These are phyloP conservation scores for Geranium incanum DNA, from an alignment of 441 rosid genomes.

Conservation along the genomic window DNA sequence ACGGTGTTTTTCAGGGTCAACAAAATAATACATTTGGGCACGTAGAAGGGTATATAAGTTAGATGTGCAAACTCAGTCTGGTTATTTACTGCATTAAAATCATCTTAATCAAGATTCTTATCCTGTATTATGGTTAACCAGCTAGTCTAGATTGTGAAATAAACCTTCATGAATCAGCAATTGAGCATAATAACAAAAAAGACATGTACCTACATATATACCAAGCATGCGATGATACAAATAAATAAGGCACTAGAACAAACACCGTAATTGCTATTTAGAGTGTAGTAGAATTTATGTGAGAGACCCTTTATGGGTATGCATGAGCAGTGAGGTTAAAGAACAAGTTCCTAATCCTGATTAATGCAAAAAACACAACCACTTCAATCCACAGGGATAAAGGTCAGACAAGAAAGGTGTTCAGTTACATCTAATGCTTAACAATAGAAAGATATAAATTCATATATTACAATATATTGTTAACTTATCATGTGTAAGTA, in stretches of 20 bases:
- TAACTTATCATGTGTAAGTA: background rate
- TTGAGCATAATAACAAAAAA: background rate
- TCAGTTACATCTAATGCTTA: background rate
- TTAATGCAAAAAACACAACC: background rate
- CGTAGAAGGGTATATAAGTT: background rate
- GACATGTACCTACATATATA: background rate
- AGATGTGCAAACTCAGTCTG: background rate
- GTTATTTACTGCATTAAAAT: background rate
- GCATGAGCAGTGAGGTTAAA: background rate
- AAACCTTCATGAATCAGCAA: background rate
- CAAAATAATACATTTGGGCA: background rate
- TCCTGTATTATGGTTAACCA: background rate
- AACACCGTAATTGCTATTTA: background rate
- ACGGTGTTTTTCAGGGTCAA: background rate
- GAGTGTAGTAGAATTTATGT: background rate
- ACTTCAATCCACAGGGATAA: background rate
- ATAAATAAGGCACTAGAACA: background rate
- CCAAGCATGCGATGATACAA: background rate
- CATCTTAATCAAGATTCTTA: background rate
- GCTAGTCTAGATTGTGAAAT: background rate
- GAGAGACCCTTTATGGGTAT: background rate
- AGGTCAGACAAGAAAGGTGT: background rate
- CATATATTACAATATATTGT: too few species aligned
- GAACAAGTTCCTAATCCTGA: background rate
- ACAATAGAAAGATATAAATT: background rate